Percentiles rank a stretch among this genome's conserved stretches.
These are phyloP conservation scores for Arthrobotrys megalospora DNA, from an alignment of 2,329 filamentous ascomycete genomes.

Conservation along the genomic window DNA sequence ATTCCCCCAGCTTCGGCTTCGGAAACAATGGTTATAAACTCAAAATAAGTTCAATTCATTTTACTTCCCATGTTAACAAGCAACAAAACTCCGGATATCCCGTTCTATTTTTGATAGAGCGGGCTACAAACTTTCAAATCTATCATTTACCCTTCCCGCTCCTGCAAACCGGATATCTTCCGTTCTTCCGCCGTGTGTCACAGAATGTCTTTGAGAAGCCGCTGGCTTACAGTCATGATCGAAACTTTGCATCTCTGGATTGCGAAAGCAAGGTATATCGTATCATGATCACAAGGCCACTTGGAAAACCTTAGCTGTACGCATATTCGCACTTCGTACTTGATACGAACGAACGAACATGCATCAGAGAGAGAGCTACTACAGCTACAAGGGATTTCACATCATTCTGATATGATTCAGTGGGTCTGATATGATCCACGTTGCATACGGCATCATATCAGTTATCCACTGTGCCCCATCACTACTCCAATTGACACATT, in stretches of 20 bases:
- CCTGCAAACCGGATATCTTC: slow-evolving; percentile 26
- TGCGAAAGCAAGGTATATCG: not conserved
- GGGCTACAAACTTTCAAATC: not conserved
- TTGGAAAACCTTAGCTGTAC: not conserved
- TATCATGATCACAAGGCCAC: slow-evolving; percentile 20
- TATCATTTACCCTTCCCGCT: slow-evolving; percentile 10
- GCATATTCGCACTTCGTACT: slow-evolving; percentile 19
- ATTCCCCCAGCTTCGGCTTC: slow-evolving; percentile 7
- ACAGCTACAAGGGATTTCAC: slow-evolving; percentile 4
- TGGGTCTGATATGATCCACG: not conserved
- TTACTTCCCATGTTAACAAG: slow-evolving; percentile 10
- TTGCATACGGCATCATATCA: slow-evolving; percentile 17
- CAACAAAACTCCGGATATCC: not conserved
- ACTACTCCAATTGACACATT: slow-evolving; percentile 3
- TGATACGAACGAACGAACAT: slow-evolving; percentile 19
- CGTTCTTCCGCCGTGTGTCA: slow-evolving; percentile 15
- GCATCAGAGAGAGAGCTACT: slow-evolving; percentile 6
- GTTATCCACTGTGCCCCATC: slow-evolving; percentile 16
- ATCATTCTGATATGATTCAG: slow-evolving; percentile 26
- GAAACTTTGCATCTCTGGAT: slow-evolving; percentile 1
- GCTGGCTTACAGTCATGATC: not conserved
- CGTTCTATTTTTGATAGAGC: slow-evolving; percentile 23
- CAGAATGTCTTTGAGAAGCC: slow-evolving; percentile 12
- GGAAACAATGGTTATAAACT: not conserved
- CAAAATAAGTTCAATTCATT: not conserved